Base-by-base conservation (phyloP, 106 monocot species). In the Platanthera zijinensis region DNA sequence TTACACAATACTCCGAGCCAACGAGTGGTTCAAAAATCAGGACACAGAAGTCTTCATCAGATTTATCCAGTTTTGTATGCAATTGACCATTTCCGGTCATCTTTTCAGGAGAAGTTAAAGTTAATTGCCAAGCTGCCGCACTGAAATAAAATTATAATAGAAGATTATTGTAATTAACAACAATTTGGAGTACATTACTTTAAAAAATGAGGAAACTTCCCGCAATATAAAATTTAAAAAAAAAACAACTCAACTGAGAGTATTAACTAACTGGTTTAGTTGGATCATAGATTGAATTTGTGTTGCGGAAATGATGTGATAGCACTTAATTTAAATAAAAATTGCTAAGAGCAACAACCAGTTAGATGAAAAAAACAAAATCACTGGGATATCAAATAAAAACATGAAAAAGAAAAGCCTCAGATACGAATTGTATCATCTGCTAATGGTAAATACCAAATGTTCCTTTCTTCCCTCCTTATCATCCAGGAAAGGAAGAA, bases 121-220 rank as follows among this genome's bases (percentile, higher is more conserved):
- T 92, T 9, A 99, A 51, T 75, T 99, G 94, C 87, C 93, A 90
- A 72, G 97, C 91, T 76, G 89, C 91, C 77, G 94, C 84, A 88
- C 89, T 94, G 84, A 81, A 87, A 79, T 17, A 76, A 66, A 21
- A 17, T n/a, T 6, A 51, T 46, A 57, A 73, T 62, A 46, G 69
- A 32, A 47, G 14, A 59, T 47, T 59, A 61, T 8, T 63, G 25
- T 48, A 11, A 70, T 48, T 15, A 70, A 17, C 32, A 48, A 70
- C 48, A 14, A 70, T 48, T 5, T 70, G 48, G 5, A 48, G 25
- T 47, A 2, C 46, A 48, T 17, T 48, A 70, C 39, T 70, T 70
- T 0, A 48, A 48, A 70, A 17, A 17, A 70, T 30, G 28, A 66
- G 2, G 4, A 66, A 66, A 66, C 32, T 19, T 8, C 6, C 2